Percentiles rank a stretch among this genome's conserved stretches.
Evolutionary conservation across 495 filamentous ascomycete species (phyloP).

Genomic region (Neurospora sp.): DNA sequence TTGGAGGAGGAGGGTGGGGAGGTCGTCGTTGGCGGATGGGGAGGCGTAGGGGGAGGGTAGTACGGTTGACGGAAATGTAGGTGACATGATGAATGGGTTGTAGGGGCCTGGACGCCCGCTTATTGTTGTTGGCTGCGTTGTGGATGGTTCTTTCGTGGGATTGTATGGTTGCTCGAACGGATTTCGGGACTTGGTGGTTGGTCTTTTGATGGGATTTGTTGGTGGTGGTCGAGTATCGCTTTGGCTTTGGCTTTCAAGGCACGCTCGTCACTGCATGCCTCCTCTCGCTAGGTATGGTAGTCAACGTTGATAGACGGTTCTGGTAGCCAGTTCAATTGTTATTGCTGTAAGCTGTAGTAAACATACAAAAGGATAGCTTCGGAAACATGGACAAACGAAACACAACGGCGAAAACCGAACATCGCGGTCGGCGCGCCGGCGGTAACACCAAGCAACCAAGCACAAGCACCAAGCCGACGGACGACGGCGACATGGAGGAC

Average conservation of each 20-base stretch:
- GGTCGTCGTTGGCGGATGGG: conserved; percentile 14
- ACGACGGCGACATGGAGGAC: not conserved
- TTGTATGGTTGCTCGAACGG: not conserved
- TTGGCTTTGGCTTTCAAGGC: not conserved
- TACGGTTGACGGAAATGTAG: not conserved
- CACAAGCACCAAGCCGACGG: not conserved
- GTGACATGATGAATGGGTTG: not conserved
- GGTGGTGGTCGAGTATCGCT: not conserved
- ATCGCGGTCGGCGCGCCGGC: not conserved
- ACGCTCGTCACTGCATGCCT: not conserved
- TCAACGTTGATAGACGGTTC: not conserved
- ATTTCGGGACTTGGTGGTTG: not conserved
- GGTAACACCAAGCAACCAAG: not conserved
- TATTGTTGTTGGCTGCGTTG: not conserved
- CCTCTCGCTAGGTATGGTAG: not conserved
- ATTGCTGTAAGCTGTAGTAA: not conserved
- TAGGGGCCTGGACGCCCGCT: not conserved
- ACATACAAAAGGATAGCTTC: not conserved
- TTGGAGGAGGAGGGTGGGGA: conserved; percentile 22
- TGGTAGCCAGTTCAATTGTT: not conserved
- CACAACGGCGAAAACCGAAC: not conserved
- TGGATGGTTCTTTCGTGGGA: not conserved
- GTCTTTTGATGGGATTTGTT: not conserved
- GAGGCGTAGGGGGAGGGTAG: not conserved
- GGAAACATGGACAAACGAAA: not conserved